Evolutionary conservation across 345 rosid species (phyloP), one percentile per base, ranked within the genome.

Genomic region (Leavenworthia alabamica): DNA sequence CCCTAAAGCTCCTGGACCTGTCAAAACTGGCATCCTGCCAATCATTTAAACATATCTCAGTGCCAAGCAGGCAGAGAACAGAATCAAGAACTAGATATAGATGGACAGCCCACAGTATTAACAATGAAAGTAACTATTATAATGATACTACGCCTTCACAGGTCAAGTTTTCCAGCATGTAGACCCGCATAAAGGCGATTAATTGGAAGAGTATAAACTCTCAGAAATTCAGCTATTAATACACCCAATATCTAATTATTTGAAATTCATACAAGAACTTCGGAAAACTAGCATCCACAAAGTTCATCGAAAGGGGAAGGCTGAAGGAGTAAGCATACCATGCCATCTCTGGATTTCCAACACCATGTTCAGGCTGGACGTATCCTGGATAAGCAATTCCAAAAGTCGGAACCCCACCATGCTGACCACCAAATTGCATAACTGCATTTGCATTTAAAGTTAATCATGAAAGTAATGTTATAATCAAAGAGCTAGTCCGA

Each of bases 351-450:
- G 96, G 86, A 75, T 86, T 92, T 55, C 90, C 88, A 37, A 81
- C 28, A 60, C 98, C 98, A 78, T 65, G 93, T 70, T 92, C 95
- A 11, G 86, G 88, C 55, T 70, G 74, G 68, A 62, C 69, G 46
- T 70, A 70, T 62, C 74, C 74, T 28, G 98, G 96, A 76, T 83
- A 87, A 50, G 98, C 98, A 95, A 91, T 86, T 77, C 98, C 98
- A 43, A 86, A 85, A 19, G 96, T 76, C 7, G 98, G 95, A 62
- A 91, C 95, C 43, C 96, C 89, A 67, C 92, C 83, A 60, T 86
- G 98, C 90, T 91, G 98, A 37, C 88, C 86, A 26, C 92, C 83
- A 65, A 92, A 82, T 71, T 86, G 98, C 96, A 92, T 83, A 64
- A 92, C 73, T 68, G 55, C 28, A 51, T 13, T 49, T 53, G 16